These are phyloP conservation scores for Umbellularia californica DNA, from an alignment of 164 flowering plant genomes.

Conservation along the genomic window DNA sequence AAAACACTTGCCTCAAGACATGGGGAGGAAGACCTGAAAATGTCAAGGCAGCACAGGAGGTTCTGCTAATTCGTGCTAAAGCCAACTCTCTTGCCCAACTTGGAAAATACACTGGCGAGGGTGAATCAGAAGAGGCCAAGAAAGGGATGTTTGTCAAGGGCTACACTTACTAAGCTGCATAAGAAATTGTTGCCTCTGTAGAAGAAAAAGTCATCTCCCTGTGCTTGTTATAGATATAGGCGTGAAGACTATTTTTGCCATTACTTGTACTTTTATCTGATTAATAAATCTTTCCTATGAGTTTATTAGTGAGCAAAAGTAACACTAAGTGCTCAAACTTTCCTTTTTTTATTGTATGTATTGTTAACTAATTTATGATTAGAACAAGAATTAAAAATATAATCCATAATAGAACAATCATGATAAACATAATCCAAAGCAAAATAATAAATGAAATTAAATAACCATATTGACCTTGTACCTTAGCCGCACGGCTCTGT, in stretches of 20 bases:
- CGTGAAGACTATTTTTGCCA: conserved; percentile 42
- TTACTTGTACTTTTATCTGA: conserved; percentile 31
- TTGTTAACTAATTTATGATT: no score
- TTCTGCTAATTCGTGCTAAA: conserved; percentile 65
- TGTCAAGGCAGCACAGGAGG: conserved; percentile 70
- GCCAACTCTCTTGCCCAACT: conserved; percentile 93
- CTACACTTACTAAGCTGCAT: conserved; percentile 52
- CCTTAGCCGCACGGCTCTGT: no score
- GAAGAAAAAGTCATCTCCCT: conserved; percentile 11
- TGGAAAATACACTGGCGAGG: conserved; percentile 86
- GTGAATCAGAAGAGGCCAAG: conserved; percentile 84
- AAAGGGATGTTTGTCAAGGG: conserved; percentile 81
- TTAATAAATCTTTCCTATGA: conserved; percentile 20
- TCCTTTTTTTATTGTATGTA: no score
- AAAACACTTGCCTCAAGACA: conserved; percentile 86
- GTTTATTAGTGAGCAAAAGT: neutral
- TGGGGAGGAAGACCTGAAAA: conserved; percentile 92
- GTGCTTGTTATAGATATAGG: conserved; percentile 26
- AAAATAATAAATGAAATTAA: no score
- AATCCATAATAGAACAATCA: no score
- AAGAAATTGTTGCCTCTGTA: neutral
- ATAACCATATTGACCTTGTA: no score
- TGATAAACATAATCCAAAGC: no score
- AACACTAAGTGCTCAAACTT: no score
- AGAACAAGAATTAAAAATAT: no score